A percentile compares a stretch with the other conserved stretches of the same genome.
Conservation (phyloP, 1,139 yeast genomes). For the Arxiozyma bovina region DNA sequence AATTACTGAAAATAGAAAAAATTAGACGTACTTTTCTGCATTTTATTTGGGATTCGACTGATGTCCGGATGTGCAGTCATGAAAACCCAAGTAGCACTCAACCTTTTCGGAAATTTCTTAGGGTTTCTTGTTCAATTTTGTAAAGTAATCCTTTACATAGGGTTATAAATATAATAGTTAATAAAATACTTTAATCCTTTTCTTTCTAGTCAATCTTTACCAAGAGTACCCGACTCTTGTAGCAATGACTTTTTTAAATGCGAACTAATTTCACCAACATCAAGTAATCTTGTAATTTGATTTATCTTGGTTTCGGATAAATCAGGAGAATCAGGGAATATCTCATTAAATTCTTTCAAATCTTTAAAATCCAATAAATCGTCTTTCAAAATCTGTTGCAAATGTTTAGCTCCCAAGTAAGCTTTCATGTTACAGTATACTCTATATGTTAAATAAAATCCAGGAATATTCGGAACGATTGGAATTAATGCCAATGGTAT, state of each 20-base stretch:
- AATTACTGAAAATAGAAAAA: neutral
- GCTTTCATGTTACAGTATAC: constrained; percentile 82
- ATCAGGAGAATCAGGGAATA: neutral
- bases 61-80: constrained; percentile 2
- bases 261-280: neutral
- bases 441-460: constrained; percentile 75
- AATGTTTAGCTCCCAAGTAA: constrained; percentile 61
- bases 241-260: neutral
- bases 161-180: neutral
- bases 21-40: neutral
- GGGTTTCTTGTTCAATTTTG: neutral
- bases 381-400: constrained; percentile 28
- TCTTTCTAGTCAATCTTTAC: neutral
- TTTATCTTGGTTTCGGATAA: neutral
- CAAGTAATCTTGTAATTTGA: neutral
- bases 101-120: neutral
- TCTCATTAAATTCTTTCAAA: neutral
- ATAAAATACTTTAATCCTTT: too few species aligned
- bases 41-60: neutral
- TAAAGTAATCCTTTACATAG: neutral
- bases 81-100: neutral
- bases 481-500: constrained; percentile 78
- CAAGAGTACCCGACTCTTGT: neutral
- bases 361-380: constrained; percentile 1
- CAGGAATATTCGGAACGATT: constrained; percentile 90